A percentile compares a stretch with the other conserved stretches of the same genome.
phyloP scores from a whole-genome alignment of 2,329 filamentous ascomycete species.

The Pestalotiopsis sp. region DNA sequence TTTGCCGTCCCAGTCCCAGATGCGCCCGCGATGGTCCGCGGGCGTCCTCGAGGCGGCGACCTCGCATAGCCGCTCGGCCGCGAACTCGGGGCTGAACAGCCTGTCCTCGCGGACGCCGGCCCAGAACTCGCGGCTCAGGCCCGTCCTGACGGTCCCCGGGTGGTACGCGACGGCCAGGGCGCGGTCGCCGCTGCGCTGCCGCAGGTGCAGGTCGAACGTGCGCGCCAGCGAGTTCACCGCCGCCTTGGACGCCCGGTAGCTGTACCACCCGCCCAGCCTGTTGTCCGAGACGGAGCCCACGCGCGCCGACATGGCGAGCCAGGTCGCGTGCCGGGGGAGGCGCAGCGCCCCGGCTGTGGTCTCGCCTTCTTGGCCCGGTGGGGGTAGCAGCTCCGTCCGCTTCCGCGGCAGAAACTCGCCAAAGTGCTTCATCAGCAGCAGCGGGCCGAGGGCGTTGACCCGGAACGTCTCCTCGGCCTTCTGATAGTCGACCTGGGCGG shows the following conservation, averaged over 20 bases:
- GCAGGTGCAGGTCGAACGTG: constrained; percentile 69
- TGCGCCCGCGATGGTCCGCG: constrained; percentile 57
- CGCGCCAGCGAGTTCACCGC: constrained; percentile 71
- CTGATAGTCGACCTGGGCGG: constrained; percentile 61
- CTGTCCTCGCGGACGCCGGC: constrained; percentile 57
- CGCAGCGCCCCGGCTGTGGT: constrained; percentile 16
- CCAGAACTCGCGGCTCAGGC: constrained; percentile 74
- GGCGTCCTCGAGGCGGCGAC: constrained; percentile 52
- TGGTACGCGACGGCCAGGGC: constrained; percentile 72
- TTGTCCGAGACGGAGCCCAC: constrained; percentile 77
- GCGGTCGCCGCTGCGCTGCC: constrained; percentile 54
- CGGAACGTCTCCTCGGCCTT: constrained; percentile 67
- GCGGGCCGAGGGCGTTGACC: constrained; percentile 72
- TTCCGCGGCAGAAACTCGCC: constrained; percentile 66
- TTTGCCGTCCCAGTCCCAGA: constrained; percentile 69
- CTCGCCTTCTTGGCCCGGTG: constrained; percentile 8
- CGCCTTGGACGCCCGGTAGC: constrained; percentile 75
- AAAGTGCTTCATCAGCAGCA: constrained; percentile 79
- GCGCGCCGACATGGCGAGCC: constrained; percentile 75
- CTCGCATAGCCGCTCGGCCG: constrained; percentile 63
- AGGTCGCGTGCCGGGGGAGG: constrained; percentile 58
- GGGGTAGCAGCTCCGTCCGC: constrained; percentile 35
- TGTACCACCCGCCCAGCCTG: constrained; percentile 75
- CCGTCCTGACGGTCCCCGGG: constrained; percentile 79
- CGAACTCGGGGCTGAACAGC: constrained; percentile 66